Evolutionary conservation across 108 stramenopile genomes (phyloP), one percentile per base, ranked within the genome.

Genomic region (Skeletonema tropicum): DNA sequence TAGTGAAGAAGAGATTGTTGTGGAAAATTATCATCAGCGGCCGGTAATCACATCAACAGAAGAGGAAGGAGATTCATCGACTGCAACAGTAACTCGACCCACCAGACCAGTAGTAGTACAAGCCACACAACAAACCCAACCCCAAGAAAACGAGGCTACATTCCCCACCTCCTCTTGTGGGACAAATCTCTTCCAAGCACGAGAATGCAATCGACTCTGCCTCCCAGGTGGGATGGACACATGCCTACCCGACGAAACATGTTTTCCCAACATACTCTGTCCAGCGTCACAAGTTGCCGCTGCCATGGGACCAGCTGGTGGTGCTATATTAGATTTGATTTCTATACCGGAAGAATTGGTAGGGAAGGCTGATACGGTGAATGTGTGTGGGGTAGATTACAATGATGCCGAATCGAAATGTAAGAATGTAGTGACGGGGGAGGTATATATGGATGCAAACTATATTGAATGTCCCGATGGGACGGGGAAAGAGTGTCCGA

Each of bases 131-230:
- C 38, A 38, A 39, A 10, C 10, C 6, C n/a, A n/a, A 19, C 35
- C 38, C 35, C 38, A 60, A 3, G 2, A 31, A 45, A n/a, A 35
- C 41, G 60, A 42, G n/a, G 48, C 12, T 9, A 66, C 70, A 39
- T 78, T 78, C 45, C 70, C 70, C 13, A 78, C 77, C 31, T 70
- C 61, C 52, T 70, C 77, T 32, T 78, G 77, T 65, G 77, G 77
- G 1, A 57, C 70, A 23, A 10, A 3, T 21, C 46, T 31, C 12
- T 10, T 29, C 42, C 10, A 31, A 13, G 77, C 77, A 12, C 15
- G 13, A 19, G 57, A 70, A 3, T 78, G 77, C 70, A 19, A 7
- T 15, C 13, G 9, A 25, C 77, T 78, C 26, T 78, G 77, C 46
- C 64, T 71, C 11, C 30, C 45, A 3, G 77, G 77, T 1, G 7